Evolutionary conservation across 352 stramenopile species (phyloP), one percentile per base, ranked within the genome.

Genomic region (Globisporangium lucens): DNA sequence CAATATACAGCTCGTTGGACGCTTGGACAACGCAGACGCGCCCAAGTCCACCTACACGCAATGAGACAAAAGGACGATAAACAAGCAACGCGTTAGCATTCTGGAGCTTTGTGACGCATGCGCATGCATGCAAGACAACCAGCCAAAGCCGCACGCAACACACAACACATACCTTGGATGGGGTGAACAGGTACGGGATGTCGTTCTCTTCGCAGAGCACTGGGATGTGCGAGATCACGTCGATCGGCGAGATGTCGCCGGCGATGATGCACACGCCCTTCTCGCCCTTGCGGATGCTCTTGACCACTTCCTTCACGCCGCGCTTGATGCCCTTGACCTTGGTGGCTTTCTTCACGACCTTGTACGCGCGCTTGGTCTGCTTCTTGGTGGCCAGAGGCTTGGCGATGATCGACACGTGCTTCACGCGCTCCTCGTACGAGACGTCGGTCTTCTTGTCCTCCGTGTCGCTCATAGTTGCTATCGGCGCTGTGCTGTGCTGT

Each of bases 261-360:
- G 98, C 98, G 56, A 99, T 96, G 64, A 99, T 91, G 72, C 97
- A 98, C 51, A 99, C 73, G 53, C 98, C 98, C 77, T 98, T 99
- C 64, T 99, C 93, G 55, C 95, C 95, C 79, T 98, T 98, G 66
- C 91, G 93, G 62, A 99, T 89, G 64, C 88, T 97, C 83, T 99
- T 99, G 69, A 99, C 96, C 15, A 99, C 97, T 84, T 99, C 98
- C 80, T 99, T 99, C 36, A 99, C 98, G 55, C 98, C 98, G 67
- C 98, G 89, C 71, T 98, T 97, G 63, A 99, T 97, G 70, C 88
- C 89, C 85, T 99, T 99, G 65, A 93, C 89, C 72, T 97, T 94
- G 65, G 94, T 93, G 55, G 97, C 97, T 75, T 98, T 98, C 79
- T 98, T 98, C 20, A 98, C 87, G 17, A 98, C 77, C 73, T 98